Percentiles rank a stretch among this genome's conserved stretches.
Evolutionary conservation across 1,139 yeast species (phyloP).

Genomic region (Debaryomycetaceae sp.): DNA sequence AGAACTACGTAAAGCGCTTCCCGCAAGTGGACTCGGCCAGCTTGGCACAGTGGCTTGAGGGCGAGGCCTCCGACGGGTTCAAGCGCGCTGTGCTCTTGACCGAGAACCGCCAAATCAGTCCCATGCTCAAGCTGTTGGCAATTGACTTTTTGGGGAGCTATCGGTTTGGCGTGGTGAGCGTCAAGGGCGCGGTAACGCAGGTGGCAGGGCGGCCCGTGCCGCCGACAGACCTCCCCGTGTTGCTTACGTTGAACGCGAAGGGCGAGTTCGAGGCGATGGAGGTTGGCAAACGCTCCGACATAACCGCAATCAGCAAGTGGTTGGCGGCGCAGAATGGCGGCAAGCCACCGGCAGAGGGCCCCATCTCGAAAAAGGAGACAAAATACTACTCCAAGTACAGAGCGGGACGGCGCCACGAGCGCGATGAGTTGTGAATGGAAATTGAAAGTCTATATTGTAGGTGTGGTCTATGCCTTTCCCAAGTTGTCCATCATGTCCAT

Average conservation of each 20-base stretch:
- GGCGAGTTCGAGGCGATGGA: conserved; percentile 14
- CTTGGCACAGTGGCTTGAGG: conserved; percentile 26
- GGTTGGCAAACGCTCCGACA: conserved; percentile 24
- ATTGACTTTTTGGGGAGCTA: conserved; percentile 55
- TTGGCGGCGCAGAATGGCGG: conserved; percentile 22
- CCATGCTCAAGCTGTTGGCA: conserved; percentile 68
- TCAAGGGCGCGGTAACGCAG: conserved; percentile 16
- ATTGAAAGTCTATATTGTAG: background rate
- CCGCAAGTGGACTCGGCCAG: conserved; percentile 21
- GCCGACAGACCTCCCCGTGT: conserved; percentile 20
- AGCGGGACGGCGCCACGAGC: conserved; percentile 17
- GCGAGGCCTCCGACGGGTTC: conserved; percentile 11
- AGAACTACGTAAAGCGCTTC: conserved; percentile 64
- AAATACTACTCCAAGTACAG: conserved; percentile 29
- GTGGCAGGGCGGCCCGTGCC: conserved; percentile 10
- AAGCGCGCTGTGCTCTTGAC: conserved; percentile 42
- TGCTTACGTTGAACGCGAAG: conserved; percentile 25
- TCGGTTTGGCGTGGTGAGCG: conserved; percentile 20
- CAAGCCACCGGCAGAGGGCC: conserved; percentile 33
- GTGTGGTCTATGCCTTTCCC: conserved; percentile 17
- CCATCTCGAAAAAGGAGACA: conserved; percentile 31
- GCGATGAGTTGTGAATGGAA: conserved; percentile 31
- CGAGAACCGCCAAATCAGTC: conserved; percentile 45
- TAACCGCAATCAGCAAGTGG: conserved; percentile 33
- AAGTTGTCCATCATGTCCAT: conserved; percentile 36